phyloP scores from a whole-genome alignment of 2,329 filamentous ascomycete genomes.

The Alternaria angustiovoidea region DNA sequence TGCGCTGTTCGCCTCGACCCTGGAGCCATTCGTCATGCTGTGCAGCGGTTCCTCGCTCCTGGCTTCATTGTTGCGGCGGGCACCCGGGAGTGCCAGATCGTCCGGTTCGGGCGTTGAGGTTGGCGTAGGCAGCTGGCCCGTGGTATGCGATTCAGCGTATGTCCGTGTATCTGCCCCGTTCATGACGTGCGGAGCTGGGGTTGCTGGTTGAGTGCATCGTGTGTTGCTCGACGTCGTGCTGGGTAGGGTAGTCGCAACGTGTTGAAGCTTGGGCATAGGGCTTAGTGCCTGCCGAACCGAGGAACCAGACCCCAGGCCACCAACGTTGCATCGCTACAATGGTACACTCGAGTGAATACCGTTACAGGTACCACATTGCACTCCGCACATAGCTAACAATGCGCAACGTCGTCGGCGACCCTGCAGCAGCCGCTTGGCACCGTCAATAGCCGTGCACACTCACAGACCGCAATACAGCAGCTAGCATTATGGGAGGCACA shows the following conservation, averaged over 20 bases:
- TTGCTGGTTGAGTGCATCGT: slow-evolving; percentile 27
- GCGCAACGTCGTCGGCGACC: not conserved
- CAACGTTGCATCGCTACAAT: not conserved
- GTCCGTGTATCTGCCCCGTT: slow-evolving; percentile 37
- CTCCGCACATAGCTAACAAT: not conserved
- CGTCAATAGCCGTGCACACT: not conserved
- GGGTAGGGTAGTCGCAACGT: slow-evolving; percentile 10
- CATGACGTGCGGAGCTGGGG: slow-evolving; percentile 35
- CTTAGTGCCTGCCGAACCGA: slow-evolving; percentile 12
- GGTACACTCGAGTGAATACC: not conserved
- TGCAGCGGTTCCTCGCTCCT: slow-evolving; percentile 17
- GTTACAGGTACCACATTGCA: not conserved
- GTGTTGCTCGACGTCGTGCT: not conserved
- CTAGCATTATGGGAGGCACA: not conserved
- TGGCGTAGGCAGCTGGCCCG: slow-evolving; percentile 42
- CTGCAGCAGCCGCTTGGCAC: not conserved
- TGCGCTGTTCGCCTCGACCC: too few species aligned
- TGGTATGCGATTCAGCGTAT: slow-evolving; percentile 25
- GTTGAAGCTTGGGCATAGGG: slow-evolving; percentile 12
- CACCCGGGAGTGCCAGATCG: slow-evolving; percentile 26
- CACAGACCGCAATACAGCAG: not conserved
- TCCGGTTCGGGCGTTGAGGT: slow-evolving; percentile 36
- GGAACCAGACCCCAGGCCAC: not conserved
- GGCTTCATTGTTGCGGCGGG: slow-evolving; percentile 18
- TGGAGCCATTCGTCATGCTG: slow-evolving; percentile 20